Percentiles rank a stretch among this genome's conserved stretches.
phyloP scores from a whole-genome alignment of 2,329 filamentous ascomycete species.

The Stachybotrys chlorohalonatus region DNA sequence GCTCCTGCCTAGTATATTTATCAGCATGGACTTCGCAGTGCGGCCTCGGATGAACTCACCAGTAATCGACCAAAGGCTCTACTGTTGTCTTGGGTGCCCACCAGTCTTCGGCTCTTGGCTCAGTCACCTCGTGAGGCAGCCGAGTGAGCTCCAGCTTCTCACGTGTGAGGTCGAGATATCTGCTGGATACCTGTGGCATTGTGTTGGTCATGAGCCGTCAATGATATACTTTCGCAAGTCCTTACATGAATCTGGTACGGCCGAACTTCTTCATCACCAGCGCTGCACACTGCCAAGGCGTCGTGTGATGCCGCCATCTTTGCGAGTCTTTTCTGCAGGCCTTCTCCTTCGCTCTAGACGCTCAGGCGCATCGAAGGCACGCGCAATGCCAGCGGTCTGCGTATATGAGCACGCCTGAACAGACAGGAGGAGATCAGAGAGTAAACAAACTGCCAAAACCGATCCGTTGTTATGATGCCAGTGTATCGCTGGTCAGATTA shows the following conservation, averaged over 20 bases:
- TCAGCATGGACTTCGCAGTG: not conserved
- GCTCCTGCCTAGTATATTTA: constrained; percentile 44
- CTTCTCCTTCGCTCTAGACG: not conserved
- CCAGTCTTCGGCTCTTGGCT: constrained; percentile 40
- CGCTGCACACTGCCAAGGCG: not conserved
- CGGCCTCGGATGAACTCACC: constrained; percentile 28
- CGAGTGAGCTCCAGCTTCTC: constrained; percentile 60
- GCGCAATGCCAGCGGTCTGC: too few relatives aligned
- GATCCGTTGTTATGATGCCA: too few relatives aligned
- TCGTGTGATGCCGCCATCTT: constrained; percentile 4
- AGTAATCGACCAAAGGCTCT: constrained; percentile 57
- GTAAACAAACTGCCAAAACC: too few relatives aligned
- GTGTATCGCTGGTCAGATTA: too few relatives aligned
- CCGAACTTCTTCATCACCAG: constrained; percentile 34
- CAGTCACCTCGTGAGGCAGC: constrained; percentile 48
- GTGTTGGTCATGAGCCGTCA: not conserved
- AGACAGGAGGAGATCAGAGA: too few relatives aligned
- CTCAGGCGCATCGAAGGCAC: too few relatives aligned
- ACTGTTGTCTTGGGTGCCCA: constrained; percentile 52
- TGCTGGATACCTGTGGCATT: constrained; percentile 50
- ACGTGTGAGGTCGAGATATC: constrained; percentile 57
- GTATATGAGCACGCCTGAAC: too few relatives aligned
- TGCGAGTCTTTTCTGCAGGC: not conserved
- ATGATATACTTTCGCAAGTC: not conserved
- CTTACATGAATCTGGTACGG: constrained; percentile 49